These are phyloP conservation scores for Blastobotrys petasosporus DNA, from an alignment of 1,139 yeast genomes.

Conservation along the genomic window DNA sequence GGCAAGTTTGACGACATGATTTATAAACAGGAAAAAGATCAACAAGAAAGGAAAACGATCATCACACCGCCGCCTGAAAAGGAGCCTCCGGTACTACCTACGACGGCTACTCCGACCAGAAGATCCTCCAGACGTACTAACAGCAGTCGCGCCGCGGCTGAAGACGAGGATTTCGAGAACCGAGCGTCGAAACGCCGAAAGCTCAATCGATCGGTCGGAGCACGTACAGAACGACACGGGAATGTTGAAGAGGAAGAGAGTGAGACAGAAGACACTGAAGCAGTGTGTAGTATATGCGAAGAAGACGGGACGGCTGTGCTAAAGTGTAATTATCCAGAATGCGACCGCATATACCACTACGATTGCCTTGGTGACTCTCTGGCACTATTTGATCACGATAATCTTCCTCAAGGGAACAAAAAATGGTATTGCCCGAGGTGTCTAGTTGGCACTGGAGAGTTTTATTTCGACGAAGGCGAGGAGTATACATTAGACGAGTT, in stretches of 20 bases:
- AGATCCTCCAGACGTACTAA: too few species aligned
- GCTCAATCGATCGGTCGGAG: not conserved
- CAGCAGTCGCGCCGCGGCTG: not conserved
- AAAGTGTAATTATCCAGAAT: conserved; percentile 37
- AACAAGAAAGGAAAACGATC: too few species aligned
- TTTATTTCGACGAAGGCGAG: conserved; percentile 77
- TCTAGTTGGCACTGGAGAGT: conserved; percentile 78
- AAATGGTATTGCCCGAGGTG: conserved; percentile 79
- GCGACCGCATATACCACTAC: conserved; percentile 63
- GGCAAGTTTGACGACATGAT: conserved; percentile 5
- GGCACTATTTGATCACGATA: conserved; percentile 29
- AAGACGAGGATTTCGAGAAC: conserved; percentile 3
- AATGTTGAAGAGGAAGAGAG: conserved; percentile 14
- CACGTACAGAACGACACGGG: conserved; percentile 4
- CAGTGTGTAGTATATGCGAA: conserved; percentile 19
- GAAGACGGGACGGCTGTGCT: conserved; percentile 8
- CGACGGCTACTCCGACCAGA: not conserved
- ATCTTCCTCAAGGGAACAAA: conserved; percentile 33
- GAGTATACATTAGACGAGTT: conserved; percentile 59
- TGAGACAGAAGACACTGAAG: conserved; percentile 44
- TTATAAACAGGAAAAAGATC: not conserved
- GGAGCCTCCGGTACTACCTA: not conserved
- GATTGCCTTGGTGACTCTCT: conserved; percentile 43
- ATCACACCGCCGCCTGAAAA: not conserved
- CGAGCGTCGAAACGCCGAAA: conserved; percentile 8